These are phyloP conservation scores for Tricladium varicosporioides DNA, from an alignment of 2,329 filamentous ascomycete species.

Conservation along the genomic window DNA sequence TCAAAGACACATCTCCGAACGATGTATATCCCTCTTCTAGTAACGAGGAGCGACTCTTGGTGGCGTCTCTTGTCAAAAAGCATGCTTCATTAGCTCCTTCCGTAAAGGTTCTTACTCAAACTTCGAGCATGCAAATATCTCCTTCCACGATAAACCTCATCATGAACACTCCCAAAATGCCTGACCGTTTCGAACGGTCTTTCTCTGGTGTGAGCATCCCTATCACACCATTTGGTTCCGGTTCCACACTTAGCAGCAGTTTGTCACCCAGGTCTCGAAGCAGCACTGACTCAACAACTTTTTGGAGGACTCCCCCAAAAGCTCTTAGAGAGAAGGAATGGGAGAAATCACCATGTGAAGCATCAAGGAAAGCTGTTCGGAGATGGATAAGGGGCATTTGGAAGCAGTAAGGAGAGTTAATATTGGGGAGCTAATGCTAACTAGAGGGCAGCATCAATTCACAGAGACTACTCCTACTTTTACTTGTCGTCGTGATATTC, in stretches of 20 bases:
- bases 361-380: too few relatives aligned
- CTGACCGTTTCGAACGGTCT: conserved; percentile 12
- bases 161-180: conserved; percentile 21
- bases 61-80: too few relatives aligned
- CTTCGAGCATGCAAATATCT: too few relatives aligned
- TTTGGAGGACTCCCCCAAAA: conserved; percentile 27
- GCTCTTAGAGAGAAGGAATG: background rate
- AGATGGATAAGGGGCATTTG: too few relatives aligned
- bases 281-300: conserved; percentile 20
- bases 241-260: conserved; percentile 18
- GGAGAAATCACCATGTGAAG: background rate
- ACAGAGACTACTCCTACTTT: background rate
- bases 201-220: conserved; percentile 12
- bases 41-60: too few relatives aligned
- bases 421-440: background rate
- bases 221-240: conserved; percentile 19
- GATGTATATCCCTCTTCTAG: too few relatives aligned
- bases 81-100: background rate
- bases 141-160: background rate
- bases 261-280: conserved; percentile 16
- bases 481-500: conserved; percentile 1
- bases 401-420: too few relatives aligned
- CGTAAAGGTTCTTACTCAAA: too few relatives aligned
- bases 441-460: conserved; percentile 4
- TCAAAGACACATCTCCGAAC: too few relatives aligned